A percentile compares a stretch with the other conserved stretches of the same genome.
Evolutionary conservation across 805 yeast species (phyloP).

Genomic region (Monosporozyma yasuniensis): DNA sequence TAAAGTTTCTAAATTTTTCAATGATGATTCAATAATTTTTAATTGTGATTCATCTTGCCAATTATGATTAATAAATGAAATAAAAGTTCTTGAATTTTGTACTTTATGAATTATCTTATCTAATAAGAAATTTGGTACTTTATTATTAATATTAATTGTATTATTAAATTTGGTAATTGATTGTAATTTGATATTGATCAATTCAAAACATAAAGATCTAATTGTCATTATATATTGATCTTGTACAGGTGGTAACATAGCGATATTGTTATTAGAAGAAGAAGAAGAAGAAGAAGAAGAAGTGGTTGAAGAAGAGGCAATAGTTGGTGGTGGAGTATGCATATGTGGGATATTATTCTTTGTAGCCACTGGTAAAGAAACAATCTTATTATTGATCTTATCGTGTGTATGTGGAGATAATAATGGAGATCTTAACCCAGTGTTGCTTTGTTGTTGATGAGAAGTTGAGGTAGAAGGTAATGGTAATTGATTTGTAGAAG

Average conservation of each 20-base stretch:
- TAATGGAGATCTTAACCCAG: neutral
- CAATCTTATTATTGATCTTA: neutral
- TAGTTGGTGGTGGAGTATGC: neutral
- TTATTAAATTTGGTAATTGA: neutral
- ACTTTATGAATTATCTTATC: conserved; percentile 39
- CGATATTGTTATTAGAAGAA: neutral
- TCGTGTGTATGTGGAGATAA: neutral
- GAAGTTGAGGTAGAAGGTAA: neutral
- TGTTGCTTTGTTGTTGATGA: neutral
- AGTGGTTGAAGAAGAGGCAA: neutral
- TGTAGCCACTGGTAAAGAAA: neutral
- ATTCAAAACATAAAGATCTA: neutral
- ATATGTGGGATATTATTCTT: neutral
- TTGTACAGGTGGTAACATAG: neutral
- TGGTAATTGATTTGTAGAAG: neutral
- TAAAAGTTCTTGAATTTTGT: conserved; percentile 56
- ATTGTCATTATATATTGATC: neutral
- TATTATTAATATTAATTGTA: neutral
- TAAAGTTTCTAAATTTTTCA: conserved; percentile 43
- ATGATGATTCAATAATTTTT: conserved; percentile 12
- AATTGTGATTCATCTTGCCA: conserved; percentile 28
- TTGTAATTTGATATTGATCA: conserved; percentile 3
- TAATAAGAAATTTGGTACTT: conserved; percentile 18
- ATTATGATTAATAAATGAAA: conserved; percentile 18
- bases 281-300: neutral